Evolutionary conservation across 2,329 filamentous ascomycete species (phyloP).

Genomic region (Aspergillus texensis): DNA sequence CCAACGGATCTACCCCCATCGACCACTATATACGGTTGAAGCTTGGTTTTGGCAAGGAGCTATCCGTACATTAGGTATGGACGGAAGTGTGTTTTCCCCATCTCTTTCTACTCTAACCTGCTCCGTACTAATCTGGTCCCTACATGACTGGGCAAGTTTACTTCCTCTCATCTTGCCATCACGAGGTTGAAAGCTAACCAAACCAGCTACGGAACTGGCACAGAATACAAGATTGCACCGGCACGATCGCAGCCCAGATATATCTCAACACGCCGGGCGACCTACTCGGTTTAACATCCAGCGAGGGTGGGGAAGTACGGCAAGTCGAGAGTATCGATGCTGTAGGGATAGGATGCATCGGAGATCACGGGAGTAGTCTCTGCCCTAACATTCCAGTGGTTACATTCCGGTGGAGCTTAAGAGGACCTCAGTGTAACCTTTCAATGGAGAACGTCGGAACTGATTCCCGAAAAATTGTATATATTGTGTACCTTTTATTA

Average conservation of each 20-base stretch:
- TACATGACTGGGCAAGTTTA: conserved; percentile 37
- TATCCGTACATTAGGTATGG: no score
- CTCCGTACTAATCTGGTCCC: conserved; percentile 30
- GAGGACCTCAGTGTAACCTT: not conserved
- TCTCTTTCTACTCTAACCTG: no score
- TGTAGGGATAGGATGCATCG: not conserved
- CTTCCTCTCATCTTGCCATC: no score
- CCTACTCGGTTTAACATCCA: conserved; percentile 38
- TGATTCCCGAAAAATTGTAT: not conserved
- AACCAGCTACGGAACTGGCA: conserved; percentile 42
- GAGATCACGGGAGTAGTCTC: not conserved
- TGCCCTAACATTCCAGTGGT: not conserved
- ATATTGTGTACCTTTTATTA: not conserved
- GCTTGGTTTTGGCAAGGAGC: not conserved
- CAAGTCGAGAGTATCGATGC: conserved; percentile 40
- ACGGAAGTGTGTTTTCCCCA: no score
- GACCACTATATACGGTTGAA: conserved; percentile 10
- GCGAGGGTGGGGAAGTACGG: conserved; percentile 41
- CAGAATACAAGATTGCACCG: conserved; percentile 43
- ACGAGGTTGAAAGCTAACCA: not conserved
- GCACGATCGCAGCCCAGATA: conserved; percentile 42
- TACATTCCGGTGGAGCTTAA: not conserved
- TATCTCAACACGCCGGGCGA: conserved; percentile 45
- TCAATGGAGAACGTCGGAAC: not conserved
- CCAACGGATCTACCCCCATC: conserved; percentile 5